Base-by-base conservation (phyloP, 345 rosid species). In the Turnera subulata region DNA sequence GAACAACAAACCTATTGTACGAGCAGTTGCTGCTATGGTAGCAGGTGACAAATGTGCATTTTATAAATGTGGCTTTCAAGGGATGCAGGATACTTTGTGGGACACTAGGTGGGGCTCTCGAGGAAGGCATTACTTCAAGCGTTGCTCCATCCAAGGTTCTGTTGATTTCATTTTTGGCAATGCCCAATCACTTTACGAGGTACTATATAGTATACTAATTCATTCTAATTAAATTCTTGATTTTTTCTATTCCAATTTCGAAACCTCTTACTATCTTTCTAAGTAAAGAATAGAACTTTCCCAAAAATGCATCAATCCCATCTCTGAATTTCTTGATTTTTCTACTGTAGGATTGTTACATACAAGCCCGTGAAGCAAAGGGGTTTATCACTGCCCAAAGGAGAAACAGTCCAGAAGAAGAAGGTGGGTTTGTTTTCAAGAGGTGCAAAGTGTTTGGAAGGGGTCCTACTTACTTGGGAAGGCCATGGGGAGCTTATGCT, bases 81-180 rank as follows among this genome's bases (percentile, higher is more conserved):
- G 96, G 12, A 20, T 80, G 51, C 96, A 92, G 65, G 95, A 92
- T 72, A 92, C 95, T 0, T 21, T 92, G 72, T 89, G 93, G 96
- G 96, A 89, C 59, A 59, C 40, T 2, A 40, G 50, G 72, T 89
- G 93, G 96, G 96, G 86, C 59, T 59, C 40, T 2, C 44, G 50
- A 6, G 98, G 98, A 5, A 71, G 89, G 12, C 96, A 89, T 58
- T 89, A 80, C 72, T 86, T 76, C 76, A 59, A 67, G 48, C 56
- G 49, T 1, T 92, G 93, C 69, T 66, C 75, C 52, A 86, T 92
- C 4, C 82, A 83, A 63, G 95, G 98, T 12, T 83, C 89, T 10
- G 91, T 86, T 0, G 98, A 92, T 75, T 92, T 86, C 60, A 89
- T 92, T 58, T 89, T 86, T 54, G 98, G 96, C 1, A 55, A 46